A percentile compares a stretch with the other conserved stretches of the same genome.
Evolutionary conservation across 805 yeast genomes (phyloP).

Genomic region (Kuraishia piskuri): DNA sequence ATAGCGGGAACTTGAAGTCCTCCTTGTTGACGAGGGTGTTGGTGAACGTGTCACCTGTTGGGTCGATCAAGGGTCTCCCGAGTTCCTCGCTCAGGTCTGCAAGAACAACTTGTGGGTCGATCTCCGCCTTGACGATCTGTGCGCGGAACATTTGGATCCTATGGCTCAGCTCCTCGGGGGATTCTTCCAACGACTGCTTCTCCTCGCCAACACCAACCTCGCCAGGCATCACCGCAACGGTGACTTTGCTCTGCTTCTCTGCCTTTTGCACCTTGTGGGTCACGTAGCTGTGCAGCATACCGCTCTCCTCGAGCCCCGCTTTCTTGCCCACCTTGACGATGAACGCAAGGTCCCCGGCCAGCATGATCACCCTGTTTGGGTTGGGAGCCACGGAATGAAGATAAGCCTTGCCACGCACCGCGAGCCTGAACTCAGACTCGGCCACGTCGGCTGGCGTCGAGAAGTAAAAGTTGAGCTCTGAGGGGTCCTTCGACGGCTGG

Average conservation of each 20-base stretch:
- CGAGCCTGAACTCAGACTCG: slow-evolving; percentile 27
- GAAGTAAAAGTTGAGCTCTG: slow-evolving; percentile 16
- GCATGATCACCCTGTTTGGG: slow-evolving; percentile 33
- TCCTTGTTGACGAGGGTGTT: slow-evolving; percentile 12
- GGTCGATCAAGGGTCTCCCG: slow-evolving; percentile 20
- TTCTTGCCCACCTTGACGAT: slow-evolving; percentile 25
- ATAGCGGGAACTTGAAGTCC: slow-evolving; percentile 18
- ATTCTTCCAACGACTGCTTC: neutral
- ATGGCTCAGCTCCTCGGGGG: neutral
- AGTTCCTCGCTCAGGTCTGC: slow-evolving; percentile 18
- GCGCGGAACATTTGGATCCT: slow-evolving; percentile 12
- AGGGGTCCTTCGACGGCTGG: slow-evolving; percentile 9
- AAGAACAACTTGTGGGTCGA: slow-evolving; percentile 17
- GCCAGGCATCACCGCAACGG: neutral
- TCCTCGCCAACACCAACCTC: neutral
- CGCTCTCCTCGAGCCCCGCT: slow-evolving; percentile 20
- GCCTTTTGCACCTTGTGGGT: slow-evolving; percentile 17
- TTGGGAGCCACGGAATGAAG: slow-evolving; percentile 33
- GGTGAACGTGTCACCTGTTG: slow-evolving; percentile 10
- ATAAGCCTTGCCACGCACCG: slow-evolving; percentile 31
- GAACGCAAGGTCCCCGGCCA: slow-evolving; percentile 31
- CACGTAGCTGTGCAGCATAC: slow-evolving; percentile 26
- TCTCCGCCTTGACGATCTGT: slow-evolving; percentile 22
- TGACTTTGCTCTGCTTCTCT: neutral
- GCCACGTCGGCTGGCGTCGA: slow-evolving; percentile 19